Base-by-base conservation (phyloP, 352 stramenopile genomes). In the Nothophytophthora sp. region DNA sequence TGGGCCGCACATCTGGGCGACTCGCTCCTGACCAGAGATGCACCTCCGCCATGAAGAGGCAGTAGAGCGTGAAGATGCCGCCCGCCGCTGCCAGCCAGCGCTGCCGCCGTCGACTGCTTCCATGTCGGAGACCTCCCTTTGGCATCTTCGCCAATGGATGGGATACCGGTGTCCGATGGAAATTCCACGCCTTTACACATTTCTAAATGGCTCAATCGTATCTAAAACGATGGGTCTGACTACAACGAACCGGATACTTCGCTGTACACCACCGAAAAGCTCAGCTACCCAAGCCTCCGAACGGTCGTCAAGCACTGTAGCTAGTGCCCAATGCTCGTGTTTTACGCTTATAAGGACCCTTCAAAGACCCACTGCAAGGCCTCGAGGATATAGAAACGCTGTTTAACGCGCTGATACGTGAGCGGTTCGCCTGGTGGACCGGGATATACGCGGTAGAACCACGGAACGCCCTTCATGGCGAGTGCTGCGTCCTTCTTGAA, bases 401-500 rank as follows among this genome's bases (percentile, higher is more conserved):
- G 57, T 49, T 65, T 71, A 12, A 75, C 45, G 18, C 52, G 51
- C 47, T 71, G 56, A 37, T 62, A 75, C 28, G 33, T 57, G 16
- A 75, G 58, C 12, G 47, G 42, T 22, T 71, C 48, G 4, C 68
- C 67, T 16, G 41, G 44, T 23, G 35, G 32, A 13, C 80, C 63
- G 30, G 70, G 67, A 22, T 50, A 70, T 8, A 88, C 48, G 33
- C 76, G 77, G 25, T 67, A 71, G 32, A 90, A 70, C 67, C 70
- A 90, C 15, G 80, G 80, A 10, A 90, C 76, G 12, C 80, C 80
- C 33, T 80, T 76, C 10, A 81, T 59, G 12, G 58, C 54, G 19
- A 90, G 82, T 19, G 74, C 58, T 23, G 63, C 58, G 37, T 75
- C 65, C 38, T 58, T 44, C 53, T 88, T 88, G 59, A 90, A 90